Conservation (phyloP, 2,329 filamentous ascomycete species). For the Aspergillus sp. region DNA sequence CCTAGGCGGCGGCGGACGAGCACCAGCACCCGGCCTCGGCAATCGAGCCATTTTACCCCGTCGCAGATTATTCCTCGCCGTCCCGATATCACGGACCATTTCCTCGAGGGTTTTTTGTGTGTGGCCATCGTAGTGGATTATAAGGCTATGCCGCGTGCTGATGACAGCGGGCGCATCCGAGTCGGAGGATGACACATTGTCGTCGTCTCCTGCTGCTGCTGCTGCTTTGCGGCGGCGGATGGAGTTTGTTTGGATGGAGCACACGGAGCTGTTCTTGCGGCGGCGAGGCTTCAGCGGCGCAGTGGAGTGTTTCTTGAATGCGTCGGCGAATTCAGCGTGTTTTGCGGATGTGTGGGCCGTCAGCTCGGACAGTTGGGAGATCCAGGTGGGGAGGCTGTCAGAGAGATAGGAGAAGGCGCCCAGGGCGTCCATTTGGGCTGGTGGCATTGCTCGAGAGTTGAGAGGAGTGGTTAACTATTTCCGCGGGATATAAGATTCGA, state of each 20-base stretch:
- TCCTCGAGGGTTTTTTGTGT: conserved; percentile 81
- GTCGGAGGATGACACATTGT: conserved; percentile 34
- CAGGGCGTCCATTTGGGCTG: conserved; percentile 40
- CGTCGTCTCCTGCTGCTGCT: conserved; percentile 34
- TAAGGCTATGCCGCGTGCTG: conserved; percentile 71
- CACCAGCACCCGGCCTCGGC: conserved; percentile 21
- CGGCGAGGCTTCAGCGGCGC: conserved; percentile 30
- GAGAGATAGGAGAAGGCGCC: conserved; percentile 46
- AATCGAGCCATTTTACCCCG: conserved; percentile 69
- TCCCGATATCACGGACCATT: conserved; percentile 77
- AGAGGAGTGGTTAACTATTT: no score
- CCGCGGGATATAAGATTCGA: neutral
- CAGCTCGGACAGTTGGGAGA: conserved; percentile 43
- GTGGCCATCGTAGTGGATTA: conserved; percentile 90
- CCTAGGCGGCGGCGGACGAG: conserved; percentile 14
- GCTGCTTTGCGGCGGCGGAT: neutral
- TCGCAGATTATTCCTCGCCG: conserved; percentile 77
- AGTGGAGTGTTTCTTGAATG: conserved; percentile 40
- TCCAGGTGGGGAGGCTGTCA: conserved; percentile 48
- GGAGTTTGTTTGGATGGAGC: conserved; percentile 39
- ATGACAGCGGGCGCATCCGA: conserved; percentile 52
- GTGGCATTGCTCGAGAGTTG: conserved; percentile 7
- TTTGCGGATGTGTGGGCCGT: conserved; percentile 40
- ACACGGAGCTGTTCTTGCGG: conserved; percentile 44
- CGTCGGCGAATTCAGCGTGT: conserved; percentile 44